Evolutionary conservation across 2,329 filamentous ascomycete species (phyloP).

Genomic region (Alternaria dauci): DNA sequence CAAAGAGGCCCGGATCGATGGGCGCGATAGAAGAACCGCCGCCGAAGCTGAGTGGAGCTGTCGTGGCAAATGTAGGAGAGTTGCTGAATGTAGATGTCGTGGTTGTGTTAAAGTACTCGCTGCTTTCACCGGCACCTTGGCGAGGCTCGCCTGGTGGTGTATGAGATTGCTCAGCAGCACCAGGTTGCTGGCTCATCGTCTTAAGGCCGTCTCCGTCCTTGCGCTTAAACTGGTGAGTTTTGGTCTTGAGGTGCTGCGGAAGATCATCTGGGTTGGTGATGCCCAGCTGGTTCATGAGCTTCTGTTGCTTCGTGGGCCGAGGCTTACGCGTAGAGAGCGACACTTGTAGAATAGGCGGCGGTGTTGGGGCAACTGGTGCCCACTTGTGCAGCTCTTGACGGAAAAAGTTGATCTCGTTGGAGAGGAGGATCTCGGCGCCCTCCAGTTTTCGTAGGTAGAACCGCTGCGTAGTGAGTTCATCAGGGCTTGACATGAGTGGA

Average conservation of each 20-base stretch:
- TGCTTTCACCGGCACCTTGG: slow-evolving; percentile 34
- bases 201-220: slow-evolving; percentile 64
- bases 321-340: slow-evolving; percentile 95
- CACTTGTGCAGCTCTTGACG: slow-evolving; percentile 94
- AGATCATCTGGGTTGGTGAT: slow-evolving; percentile 91
- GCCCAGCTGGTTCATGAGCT: slow-evolving; percentile 86
- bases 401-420: slow-evolving; percentile 97
- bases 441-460: slow-evolving; percentile 98
- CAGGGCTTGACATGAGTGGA: slow-evolving; percentile 78
- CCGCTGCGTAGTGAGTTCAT: slow-evolving; percentile 87
- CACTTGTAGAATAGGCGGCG: slow-evolving; percentile 84
- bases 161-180: slow-evolving; percentile 48
- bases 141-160: slow-evolving; percentile 50
- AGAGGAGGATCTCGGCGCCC: slow-evolving; percentile 89
- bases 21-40: slow-evolving; percentile 40
- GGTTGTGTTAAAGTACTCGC: slow-evolving; percentile 45
- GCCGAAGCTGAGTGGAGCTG: slow-evolving; percentile 41
- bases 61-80: slow-evolving; percentile 46
- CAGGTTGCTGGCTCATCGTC: slow-evolving; percentile 42
- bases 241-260: slow-evolving; percentile 81
- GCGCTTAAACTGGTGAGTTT: slow-evolving; percentile 61
- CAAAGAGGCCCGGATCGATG: slow-evolving; percentile 50
- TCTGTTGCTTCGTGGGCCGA: slow-evolving; percentile 94
- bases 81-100: slow-evolving; percentile 41
- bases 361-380: slow-evolving; percentile 85